These are phyloP conservation scores for Gonapodya sp. DNA, from an alignment of 192 early-diverging fungal species.

Conservation along the genomic window DNA sequence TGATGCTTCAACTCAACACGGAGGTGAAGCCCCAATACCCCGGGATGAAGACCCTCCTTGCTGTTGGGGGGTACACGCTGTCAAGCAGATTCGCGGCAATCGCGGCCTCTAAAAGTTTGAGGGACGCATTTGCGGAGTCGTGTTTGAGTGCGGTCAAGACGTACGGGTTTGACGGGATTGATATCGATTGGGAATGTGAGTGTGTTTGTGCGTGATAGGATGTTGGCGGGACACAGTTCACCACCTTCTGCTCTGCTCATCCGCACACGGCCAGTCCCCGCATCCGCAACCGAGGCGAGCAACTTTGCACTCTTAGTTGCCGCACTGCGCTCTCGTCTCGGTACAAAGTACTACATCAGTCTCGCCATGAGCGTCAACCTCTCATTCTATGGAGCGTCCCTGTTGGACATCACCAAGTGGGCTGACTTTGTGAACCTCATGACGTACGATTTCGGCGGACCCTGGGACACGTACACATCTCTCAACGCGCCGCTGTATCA, in stretches of 20 bases:
- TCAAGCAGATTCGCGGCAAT: not conserved
- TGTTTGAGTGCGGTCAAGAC: constrained; percentile 3
- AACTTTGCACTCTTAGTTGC: not conserved
- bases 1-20: constrained; percentile 4
- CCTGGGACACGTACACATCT: constrained; percentile 13
- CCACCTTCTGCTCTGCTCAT: constrained; percentile 1
- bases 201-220: not conserved
- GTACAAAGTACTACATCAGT: not conserved
- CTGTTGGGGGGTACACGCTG: constrained; percentile 1
- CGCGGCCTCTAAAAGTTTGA: not conserved
- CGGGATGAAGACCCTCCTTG: constrained; percentile 3
- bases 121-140: constrained; percentile 1
- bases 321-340: not conserved
- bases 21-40: constrained; percentile 3
- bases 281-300: constrained; percentile 3
- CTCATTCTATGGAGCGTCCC: constrained; percentile 9
- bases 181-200: constrained; percentile 4
- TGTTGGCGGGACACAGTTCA: not conserved
- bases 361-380: constrained; percentile 3
- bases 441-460: constrained; percentile 14
- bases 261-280: not conserved
- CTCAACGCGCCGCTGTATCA: constrained; percentile 12
- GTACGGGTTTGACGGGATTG: constrained; percentile 1
- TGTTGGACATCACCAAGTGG: constrained; percentile 11
- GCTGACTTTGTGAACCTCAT: constrained; percentile 13